phyloP scores from a whole-genome alignment of 345 rosid genomes.

The Conringia planisiliqua region DNA sequence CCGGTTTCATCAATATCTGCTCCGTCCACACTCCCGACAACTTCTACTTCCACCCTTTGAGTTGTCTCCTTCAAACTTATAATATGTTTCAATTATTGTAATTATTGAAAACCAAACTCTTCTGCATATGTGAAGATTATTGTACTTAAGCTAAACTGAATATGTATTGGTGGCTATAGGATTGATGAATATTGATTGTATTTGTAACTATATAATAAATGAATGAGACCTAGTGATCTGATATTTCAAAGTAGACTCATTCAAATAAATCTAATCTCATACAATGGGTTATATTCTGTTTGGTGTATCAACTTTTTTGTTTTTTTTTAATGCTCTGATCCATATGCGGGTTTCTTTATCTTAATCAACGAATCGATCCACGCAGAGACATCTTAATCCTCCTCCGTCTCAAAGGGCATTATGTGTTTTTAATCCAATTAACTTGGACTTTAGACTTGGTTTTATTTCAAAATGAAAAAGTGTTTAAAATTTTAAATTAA shows the following conservation, averaged over 20 bases:
- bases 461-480: too few species aligned
- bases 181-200: not conserved
- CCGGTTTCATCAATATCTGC: not conserved
- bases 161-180: not conserved
- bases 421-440: too few species aligned
- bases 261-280: too few species aligned
- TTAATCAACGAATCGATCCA: too few species aligned
- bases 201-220: not conserved
- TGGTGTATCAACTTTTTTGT: too few species aligned
- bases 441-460: too few species aligned
- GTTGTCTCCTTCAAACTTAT: not conserved
- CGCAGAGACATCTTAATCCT: too few species aligned
- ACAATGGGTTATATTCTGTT: too few species aligned
- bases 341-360: too few species aligned
- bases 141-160: not conserved
- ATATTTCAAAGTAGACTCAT: too few species aligned
- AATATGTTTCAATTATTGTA: not conserved
- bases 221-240: not conserved
- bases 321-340: too few species aligned
- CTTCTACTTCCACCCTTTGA: not conserved
- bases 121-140: not conserved
- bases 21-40: not conserved
- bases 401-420: too few species aligned
- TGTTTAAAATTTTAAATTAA: not conserved
- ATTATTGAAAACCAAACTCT: not conserved